Evolutionary conservation across 2,329 filamentous ascomycete species (phyloP), one percentile per base, ranked within the genome.

Genomic region (Aspergillus novoparasiticus): DNA sequence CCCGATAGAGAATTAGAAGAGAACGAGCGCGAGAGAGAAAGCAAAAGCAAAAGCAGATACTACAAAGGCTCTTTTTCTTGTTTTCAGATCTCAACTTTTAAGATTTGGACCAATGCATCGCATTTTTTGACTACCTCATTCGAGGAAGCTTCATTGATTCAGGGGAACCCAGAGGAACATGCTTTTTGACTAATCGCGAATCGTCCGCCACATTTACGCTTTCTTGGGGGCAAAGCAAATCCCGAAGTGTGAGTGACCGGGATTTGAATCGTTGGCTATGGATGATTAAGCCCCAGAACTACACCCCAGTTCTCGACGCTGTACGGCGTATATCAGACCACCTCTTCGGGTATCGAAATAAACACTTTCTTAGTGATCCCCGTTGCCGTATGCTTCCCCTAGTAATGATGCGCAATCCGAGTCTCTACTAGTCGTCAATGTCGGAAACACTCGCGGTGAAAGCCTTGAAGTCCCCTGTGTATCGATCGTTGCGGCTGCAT

Each of bases 221-320:
- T 59, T 55, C 41, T 46, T 28, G 46, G 26, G 19, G 32, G 21
- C 57, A 32, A 66, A 71, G 62, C 75, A 77, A 76, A 77, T 72
- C 75, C 75, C 75, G 75, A 72, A 60, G 51, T 58, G 60, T 61
- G 57, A 66, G 62, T 60, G 60, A 59, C 72, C 75, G 75, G 75
- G 75, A 75, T 77, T 76, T 77, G 75, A 36, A 60, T 64, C 61
- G 43, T 53, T 64, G 60, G 63, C 64, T 63, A 68, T 68, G 66
- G 69, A 72, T 73, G 74, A 73, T 69, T 76, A 70, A 73, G 68
- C 72, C 64, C 41, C 59, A 32, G 60, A 57, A 50, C 55, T 68
- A 61, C 64, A 50, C 61, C 64, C 62, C 63, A 60, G 65, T 59
- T 60, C 56, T 54, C 54, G 34, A 57, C 36, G 51, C 51, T 39